Base-by-base conservation (phyloP, 331 rosid genomes). In the Malus hybrid region DNA sequence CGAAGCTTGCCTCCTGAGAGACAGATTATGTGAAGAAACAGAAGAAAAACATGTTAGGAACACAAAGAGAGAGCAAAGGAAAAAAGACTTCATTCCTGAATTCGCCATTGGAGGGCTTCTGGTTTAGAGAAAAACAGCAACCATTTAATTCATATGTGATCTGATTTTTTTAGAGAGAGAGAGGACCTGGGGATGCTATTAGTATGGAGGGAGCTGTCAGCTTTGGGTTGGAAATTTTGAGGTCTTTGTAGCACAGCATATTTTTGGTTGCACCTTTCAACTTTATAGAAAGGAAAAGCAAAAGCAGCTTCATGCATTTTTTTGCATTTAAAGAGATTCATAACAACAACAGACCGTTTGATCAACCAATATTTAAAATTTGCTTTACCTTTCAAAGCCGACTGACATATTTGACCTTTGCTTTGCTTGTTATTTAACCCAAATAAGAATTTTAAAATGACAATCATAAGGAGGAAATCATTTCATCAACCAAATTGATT, bases 251-350 rank as follows among this genome's bases (percentile, higher is more conserved):
- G 71, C 77, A 80, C 50, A 14, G 79, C 55, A 70, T 78, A 80
- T 83, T 80, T 83, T 80, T 82, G 85, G 71, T 68, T 77, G 85
- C 84, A 63, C 72, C 88, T 82, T 87, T 28, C 84, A 82, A 81
- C 93, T 89, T 91, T 90, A 77, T 67, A 28, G 70, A 88, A 90
- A 88, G 93, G 72, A 84, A 90, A 86, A 88, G 92, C 83, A 90
- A 88, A 88, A 86, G 90, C 80, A 81, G 36, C 59, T 19, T 60
- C 77, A 32, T 46, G 71, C 60, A 69, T 75, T 83, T 79, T 3
- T 74, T 85, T 79, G 78, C 84, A 87, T 78, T 74, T 77, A 84
- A 81, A 81, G 86, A 84, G 86, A 84, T 73, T 73, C 61, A 80
- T 81, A 84, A 77, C 84, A 83, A 77, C 82, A 78, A 81, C 82